A percentile compares a stretch with the other conserved stretches of the same genome.
phyloP scores from a whole-genome alignment of 2,329 filamentous ascomycete species.

The Diaporthe caulivora region DNA sequence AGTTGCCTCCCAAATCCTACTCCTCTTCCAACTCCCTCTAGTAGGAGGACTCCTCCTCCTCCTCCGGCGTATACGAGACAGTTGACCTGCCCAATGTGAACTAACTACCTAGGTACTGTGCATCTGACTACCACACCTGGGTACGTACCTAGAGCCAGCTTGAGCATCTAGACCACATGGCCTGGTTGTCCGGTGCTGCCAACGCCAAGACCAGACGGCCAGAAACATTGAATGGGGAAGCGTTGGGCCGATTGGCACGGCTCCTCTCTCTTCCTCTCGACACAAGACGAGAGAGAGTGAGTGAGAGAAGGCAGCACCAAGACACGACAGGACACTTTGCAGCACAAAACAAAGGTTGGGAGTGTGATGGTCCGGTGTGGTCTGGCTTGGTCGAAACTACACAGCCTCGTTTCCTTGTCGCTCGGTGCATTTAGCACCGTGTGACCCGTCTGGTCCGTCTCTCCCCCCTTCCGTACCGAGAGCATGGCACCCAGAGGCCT shows the following conservation, averaged over 20 bases:
- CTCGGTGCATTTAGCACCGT: constrained; percentile 25
- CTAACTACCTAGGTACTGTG: too few species aligned
- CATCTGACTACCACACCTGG: constrained; percentile 2
- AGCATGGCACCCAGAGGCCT: constrained; percentile 25
- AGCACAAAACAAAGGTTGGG: neutral
- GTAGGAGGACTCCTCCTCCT: neutral
- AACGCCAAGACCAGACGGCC: neutral
- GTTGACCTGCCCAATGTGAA: constrained; percentile 14
- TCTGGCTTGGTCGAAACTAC: constrained; percentile 28
- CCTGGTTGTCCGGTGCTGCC: neutral
- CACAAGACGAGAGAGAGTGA: constrained; percentile 22
- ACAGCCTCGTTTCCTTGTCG: constrained; percentile 14
- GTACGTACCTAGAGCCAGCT: neutral
- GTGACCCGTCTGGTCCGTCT: neutral
- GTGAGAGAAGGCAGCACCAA: neutral
- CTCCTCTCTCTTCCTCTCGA: neutral
- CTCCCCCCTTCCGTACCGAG: neutral
- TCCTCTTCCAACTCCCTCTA: too few species aligned
- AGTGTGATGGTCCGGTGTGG: constrained; percentile 12
- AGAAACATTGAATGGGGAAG: neutral
- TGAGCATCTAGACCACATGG: constrained; percentile 17
- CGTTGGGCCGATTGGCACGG: constrained; percentile 9
- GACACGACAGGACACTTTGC: neutral
- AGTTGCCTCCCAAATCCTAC: constrained; percentile 21
- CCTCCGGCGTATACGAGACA: constrained; percentile 16